A percentile compares a stretch with the other conserved stretches of the same genome.
Conservation (phyloP, 352 stramenopile genomes). For the Plasmopara muralis region DNA sequence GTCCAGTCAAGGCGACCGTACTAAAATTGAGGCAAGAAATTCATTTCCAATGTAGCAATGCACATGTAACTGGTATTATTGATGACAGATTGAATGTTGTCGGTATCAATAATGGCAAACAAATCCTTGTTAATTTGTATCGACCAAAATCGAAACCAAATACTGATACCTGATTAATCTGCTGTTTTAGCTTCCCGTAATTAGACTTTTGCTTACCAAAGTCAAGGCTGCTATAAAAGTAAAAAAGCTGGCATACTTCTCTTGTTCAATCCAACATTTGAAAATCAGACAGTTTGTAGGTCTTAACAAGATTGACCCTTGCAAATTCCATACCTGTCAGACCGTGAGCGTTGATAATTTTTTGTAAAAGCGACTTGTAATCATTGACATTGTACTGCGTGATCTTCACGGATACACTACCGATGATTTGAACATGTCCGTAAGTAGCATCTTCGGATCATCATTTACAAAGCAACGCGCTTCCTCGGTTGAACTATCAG, state of each 20-base stretch:
- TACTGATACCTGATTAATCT: background rate
- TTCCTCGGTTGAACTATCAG: conserved; percentile 13
- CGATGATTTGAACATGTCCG: conserved; percentile 11
- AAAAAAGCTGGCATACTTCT: background rate
- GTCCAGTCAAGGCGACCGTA: too few species aligned
- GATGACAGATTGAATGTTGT: background rate
- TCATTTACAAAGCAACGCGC: conserved; percentile 16
- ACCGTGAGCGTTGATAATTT: background rate
- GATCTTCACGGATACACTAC: background rate
- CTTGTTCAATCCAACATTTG: background rate
- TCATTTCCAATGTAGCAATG: background rate
- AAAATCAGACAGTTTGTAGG: background rate
- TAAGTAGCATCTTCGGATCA: background rate
- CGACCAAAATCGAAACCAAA: background rate
- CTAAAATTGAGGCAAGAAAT: too few species aligned
- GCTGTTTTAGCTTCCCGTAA: background rate
- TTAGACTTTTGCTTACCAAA: background rate
- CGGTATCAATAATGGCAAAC: too few species aligned
- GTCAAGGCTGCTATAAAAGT: background rate
- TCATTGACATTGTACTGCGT: background rate
- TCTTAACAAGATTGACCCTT: background rate
- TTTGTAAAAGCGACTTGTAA: background rate
- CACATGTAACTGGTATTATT: background rate
- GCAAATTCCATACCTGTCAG: background rate
- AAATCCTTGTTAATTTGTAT: background rate